These are phyloP conservation scores for Malassezia dermatis DNA, from an alignment of 1,284 basidiomycete genomes.

Conservation along the genomic window DNA sequence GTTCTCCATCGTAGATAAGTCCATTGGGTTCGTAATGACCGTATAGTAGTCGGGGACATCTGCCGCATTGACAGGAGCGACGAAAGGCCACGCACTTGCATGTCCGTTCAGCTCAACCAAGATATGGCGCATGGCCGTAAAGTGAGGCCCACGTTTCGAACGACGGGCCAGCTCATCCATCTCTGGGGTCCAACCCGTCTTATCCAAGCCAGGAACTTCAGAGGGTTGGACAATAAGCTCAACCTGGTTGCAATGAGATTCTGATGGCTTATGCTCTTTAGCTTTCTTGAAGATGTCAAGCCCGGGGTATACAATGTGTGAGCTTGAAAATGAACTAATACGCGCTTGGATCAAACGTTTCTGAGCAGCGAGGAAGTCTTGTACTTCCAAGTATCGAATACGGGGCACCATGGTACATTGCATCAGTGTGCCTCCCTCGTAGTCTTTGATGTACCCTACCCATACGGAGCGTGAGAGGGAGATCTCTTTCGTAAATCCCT, in stretches of 20 bases:
- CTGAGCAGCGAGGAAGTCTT: constrained; percentile 67
- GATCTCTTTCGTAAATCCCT: constrained; percentile 89
- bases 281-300: constrained; percentile 66
- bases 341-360: constrained; percentile 65
- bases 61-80: constrained; percentile 65
- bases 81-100: constrained; percentile 77
- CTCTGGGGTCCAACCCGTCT: constrained; percentile 85
- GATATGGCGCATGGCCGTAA: constrained; percentile 66
- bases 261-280: constrained; percentile 19
- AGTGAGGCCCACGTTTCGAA: constrained; percentile 55
- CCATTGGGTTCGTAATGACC: constrained; percentile 86
- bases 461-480: constrained; percentile 77
- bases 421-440: constrained; percentile 99
- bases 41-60: constrained; percentile 87
- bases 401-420: constrained; percentile 85
- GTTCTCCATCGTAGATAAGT: constrained; percentile 81
- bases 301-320: constrained; percentile 75
- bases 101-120: constrained; percentile 72
- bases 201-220: constrained; percentile 49
- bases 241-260: background rate
- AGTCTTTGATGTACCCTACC: constrained; percentile 99
- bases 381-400: constrained; percentile 77
- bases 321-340: constrained; percentile 75
- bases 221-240: constrained; percentile 31
- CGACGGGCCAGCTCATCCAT: constrained; percentile 64